A percentile compares a stretch with the other conserved stretches of the same genome.
Conservation (phyloP, 495 filamentous ascomycete species). For the Aspergillus nidulans region DNA sequence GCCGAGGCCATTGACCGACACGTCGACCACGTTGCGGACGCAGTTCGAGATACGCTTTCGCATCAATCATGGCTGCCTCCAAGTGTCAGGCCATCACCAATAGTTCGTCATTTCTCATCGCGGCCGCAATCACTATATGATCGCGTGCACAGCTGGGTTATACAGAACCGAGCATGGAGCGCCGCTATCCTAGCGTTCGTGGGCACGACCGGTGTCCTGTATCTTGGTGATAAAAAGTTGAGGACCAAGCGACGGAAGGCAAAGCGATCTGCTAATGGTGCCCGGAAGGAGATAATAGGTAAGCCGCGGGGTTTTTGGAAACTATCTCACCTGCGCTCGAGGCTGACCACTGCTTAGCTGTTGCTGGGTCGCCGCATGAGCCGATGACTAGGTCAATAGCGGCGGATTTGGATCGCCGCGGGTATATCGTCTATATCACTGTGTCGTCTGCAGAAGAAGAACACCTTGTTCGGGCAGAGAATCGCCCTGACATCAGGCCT, state of each 20-base stretch:
- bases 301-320: constrained; percentile 16
- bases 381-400: constrained; percentile 77
- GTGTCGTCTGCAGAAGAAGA: constrained; percentile 79
- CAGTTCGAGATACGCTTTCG: constrained; percentile 58
- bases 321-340: not conserved
- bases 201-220: constrained; percentile 62
- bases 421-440: constrained; percentile 89
- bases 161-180: constrained; percentile 62
- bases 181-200: constrained; percentile 63
- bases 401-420: constrained; percentile 80
- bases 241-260: constrained; percentile 68
- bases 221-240: constrained; percentile 57
- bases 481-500: constrained; percentile 73
- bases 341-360: constrained; percentile 42
- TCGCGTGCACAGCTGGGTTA: constrained; percentile 57
- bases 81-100: constrained; percentile 53
- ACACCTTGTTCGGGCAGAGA: constrained; percentile 65
- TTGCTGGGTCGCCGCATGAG: constrained; percentile 77
- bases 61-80: constrained; percentile 66
- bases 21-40: constrained; percentile 63
- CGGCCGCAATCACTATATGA: constrained; percentile 33
- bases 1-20: constrained; percentile 74
- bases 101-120: constrained; percentile 42
- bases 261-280: constrained; percentile 72
- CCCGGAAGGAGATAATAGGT: constrained; percentile 79